Percentiles rank a stretch among this genome's conserved stretches.
Conservation (phyloP, 345 rosid genomes). For the Eucalyptus sp. region DNA sequence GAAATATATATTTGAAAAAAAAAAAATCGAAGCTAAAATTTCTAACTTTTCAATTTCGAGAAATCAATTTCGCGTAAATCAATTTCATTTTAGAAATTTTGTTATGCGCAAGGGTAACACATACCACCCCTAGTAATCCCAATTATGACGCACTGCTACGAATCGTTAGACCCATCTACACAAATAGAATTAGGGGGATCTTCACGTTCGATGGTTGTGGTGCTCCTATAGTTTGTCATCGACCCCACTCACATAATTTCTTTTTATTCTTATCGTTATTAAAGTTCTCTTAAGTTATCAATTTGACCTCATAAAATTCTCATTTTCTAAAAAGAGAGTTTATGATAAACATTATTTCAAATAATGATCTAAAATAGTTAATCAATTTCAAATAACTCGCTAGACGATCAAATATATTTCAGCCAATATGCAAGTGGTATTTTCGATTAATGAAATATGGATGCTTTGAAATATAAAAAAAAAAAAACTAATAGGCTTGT, state of each 20-base stretch:
- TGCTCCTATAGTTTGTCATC: not conserved
- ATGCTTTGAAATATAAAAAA: no score
- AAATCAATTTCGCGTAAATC: no score
- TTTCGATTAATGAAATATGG: accelerated
- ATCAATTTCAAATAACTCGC: no score
- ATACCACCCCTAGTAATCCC: accelerated
- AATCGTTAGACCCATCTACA: not conserved
- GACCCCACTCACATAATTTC: not conserved
- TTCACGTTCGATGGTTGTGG: not conserved
- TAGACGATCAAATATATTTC: no score
- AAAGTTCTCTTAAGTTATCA: not conserved
- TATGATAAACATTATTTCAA: no score
- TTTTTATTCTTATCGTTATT: not conserved
- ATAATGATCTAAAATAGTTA: no score
- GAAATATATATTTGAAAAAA: no score
- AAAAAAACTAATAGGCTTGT: no score
- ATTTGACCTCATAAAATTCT: not conserved
- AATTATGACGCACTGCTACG: not conserved
- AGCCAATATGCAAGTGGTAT: not conserved
- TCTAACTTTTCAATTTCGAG: no score
- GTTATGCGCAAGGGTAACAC: not conserved
- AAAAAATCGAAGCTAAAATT: no score
- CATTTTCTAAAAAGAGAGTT: not conserved
- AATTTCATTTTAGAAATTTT: no score
- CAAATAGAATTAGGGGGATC: not conserved